Evolutionary conservation across 2,329 filamentous ascomycete species (phyloP).

Genomic region (Didymella exigua): DNA sequence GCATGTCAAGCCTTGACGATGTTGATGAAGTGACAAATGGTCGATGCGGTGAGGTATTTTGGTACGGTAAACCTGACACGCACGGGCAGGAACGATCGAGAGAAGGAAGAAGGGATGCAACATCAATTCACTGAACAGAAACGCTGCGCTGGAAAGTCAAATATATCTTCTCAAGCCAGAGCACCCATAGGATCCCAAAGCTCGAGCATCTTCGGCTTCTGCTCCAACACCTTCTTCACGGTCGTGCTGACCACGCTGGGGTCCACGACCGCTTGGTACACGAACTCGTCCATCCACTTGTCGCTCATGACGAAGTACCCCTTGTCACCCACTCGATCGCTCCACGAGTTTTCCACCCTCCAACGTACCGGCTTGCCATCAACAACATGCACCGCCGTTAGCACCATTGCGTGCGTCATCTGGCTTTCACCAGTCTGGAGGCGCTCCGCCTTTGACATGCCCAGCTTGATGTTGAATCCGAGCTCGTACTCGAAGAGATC

Average conservation of each 20-base stretch:
- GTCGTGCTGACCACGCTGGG: conserved; percentile 64
- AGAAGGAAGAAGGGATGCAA: not conserved
- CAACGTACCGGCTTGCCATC: conserved; percentile 72
- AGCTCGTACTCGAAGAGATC: conserved; percentile 78
- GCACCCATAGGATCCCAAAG: conserved; percentile 83
- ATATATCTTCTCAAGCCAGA: conserved; percentile 55
- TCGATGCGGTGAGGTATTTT: not conserved
- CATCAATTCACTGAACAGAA: not conserved
- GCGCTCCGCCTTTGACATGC: conserved; percentile 76
- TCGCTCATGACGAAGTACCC: conserved; percentile 93
- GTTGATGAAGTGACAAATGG: not conserved
- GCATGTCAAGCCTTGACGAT: not conserved
- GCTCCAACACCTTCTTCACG: conserved; percentile 71
- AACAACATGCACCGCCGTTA: conserved; percentile 82
- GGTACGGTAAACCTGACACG: not conserved
- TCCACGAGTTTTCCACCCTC: conserved; percentile 90
- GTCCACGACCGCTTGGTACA: conserved; percentile 86
- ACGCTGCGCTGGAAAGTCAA: not conserved
- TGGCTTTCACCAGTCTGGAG: conserved; percentile 74
- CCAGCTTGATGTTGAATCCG: conserved; percentile 78
- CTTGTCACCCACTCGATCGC: conserved; percentile 69
- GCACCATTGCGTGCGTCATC: conserved; percentile 93
- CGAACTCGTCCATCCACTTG: conserved; percentile 68
- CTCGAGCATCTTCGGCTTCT: conserved; percentile 66
- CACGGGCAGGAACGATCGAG: not conserved